A percentile compares a stretch with the other conserved stretches of the same genome.
These are phyloP conservation scores for Aspergillus pseudotamarii DNA, from an alignment of 2,329 filamentous ascomycete genomes.

Conservation along the genomic window DNA sequence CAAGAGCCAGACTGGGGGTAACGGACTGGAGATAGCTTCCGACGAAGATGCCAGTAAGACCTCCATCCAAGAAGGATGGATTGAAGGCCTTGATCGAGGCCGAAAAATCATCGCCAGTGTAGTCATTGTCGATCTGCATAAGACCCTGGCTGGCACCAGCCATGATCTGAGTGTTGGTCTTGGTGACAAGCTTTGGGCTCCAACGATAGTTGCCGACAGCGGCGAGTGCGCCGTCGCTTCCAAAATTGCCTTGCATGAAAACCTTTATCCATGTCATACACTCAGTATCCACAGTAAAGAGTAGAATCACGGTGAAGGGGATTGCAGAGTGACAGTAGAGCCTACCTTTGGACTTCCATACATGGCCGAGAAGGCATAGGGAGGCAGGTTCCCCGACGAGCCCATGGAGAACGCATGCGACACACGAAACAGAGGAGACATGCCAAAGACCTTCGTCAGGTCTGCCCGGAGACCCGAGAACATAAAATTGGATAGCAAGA, in stretches of 20 bases:
- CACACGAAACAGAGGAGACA: conserved; percentile 92
- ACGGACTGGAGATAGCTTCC: conserved; percentile 94
- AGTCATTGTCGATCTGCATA: conserved; percentile 93
- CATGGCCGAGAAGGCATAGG: conserved; percentile 91
- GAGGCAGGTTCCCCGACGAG: conserved; percentile 76
- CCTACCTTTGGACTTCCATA: conserved; percentile 90
- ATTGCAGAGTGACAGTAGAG: conserved; percentile 21
- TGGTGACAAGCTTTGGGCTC: conserved; percentile 77
- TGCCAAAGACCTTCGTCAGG: conserved; percentile 93
- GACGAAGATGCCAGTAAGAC: conserved; percentile 91
- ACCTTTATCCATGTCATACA: conserved; percentile 58
- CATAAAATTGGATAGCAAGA: conserved; percentile 94
- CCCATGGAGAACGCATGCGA: conserved; percentile 97
- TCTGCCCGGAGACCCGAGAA: conserved; percentile 96
- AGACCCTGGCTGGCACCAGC: conserved; percentile 79
- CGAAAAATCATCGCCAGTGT: conserved; percentile 89
- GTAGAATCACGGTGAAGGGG: background rate
- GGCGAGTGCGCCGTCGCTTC: conserved; percentile 85
- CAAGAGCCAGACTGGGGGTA: conserved; percentile 82
- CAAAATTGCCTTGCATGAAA: conserved; percentile 92
- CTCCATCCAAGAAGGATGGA: conserved; percentile 90
- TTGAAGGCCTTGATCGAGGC: conserved; percentile 92
- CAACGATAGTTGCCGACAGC: conserved; percentile 94
- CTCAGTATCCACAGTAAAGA: conserved; percentile 7
- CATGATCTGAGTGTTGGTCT: conserved; percentile 83